Percentiles rank a stretch among this genome's conserved stretches.
Conservation (phyloP, 169 alveolate species). For the Plasmodium falciparum region DNA sequence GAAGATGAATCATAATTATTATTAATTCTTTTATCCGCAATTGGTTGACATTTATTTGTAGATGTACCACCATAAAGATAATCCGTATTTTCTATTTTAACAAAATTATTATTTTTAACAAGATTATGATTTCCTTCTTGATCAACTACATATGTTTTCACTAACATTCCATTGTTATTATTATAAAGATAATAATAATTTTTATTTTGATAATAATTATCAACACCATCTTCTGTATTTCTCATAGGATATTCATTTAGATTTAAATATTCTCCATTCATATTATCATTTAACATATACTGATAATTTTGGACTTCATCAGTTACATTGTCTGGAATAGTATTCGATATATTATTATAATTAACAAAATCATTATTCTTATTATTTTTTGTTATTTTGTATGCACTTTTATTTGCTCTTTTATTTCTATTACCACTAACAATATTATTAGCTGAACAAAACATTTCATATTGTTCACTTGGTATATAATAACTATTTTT, state of each 20-base stretch:
- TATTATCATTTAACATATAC: slow-evolving; percentile 16
- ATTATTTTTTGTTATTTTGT: no score
- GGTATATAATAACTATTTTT: slow-evolving; percentile 1
- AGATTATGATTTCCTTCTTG: no score
- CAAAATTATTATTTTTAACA: not conserved
- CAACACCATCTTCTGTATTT: not conserved
- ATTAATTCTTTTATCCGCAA: not conserved
- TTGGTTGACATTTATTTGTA: no score
- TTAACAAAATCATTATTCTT: no score
- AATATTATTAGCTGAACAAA: not conserved
- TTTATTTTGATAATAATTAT: not conserved
- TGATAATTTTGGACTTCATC: slow-evolving; percentile 1
- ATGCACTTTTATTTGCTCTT: no score
- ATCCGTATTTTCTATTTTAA: not conserved
- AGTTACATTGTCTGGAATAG: not conserved
- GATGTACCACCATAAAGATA: no score
- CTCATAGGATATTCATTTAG: not conserved
- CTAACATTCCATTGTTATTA: not conserved
- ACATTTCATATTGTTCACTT: slow-evolving; percentile 2
- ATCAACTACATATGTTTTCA: no score
- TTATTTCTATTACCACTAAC: not conserved
- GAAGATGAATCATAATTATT: not conserved
- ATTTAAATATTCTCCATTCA: slow-evolving; percentile 4
- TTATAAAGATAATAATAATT: slow-evolving; percentile 14
- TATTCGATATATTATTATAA: no score